Base-by-base conservation (phyloP, 768 basidiomycete species). In the Pisolithus microcarpus region DNA sequence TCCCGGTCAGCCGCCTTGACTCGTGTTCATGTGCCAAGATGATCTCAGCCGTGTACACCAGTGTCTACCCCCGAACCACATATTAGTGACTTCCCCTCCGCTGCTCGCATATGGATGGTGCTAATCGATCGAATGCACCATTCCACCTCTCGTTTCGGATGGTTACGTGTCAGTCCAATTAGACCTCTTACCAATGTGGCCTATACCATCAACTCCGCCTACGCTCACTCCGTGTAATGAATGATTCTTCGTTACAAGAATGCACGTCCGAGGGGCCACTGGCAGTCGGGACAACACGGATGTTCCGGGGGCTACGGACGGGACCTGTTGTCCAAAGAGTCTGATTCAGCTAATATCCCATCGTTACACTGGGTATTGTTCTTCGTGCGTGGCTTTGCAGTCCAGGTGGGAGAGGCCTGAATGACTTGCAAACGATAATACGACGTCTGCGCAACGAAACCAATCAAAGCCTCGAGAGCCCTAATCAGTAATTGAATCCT, bases 361-460 rank as follows among this genome's bases (percentile, higher is more conserved):
- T 65, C 64, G 0, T 34, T 34, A 15, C 40, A 43, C 49, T 58
- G 28, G 11, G 48, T 10, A 43, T 43, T 6, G 37, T 44, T 56
- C 11, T 51, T 7, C 16, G 23, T 49, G n/a, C 52, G 45, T 7
- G 56, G 48, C 24, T 13, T 11, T 15, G 44, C 15, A 36, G 57
- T 58, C 13, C 47, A 37, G 9, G n/a, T 43, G 5, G 55, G 36
- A 7, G 52, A 57, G 46, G 61, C 58, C 23, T 50, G 52, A 3
- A 73, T 38, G n/a, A 66, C 72, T 48, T 65, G 60, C 10, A 54
- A 64, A 40, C 71, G 62, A 13, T 58, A 61, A 16, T 60, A 45
- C 19, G 60, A 58, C 16, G 68, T 65, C 46, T 73, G 72, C 18
- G 53, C 59, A 28, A 73, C 61, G 7, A 73, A 62, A 4, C 53